Conservation (phyloP, 2,329 filamentous ascomycete genomes). For the Juglanconis oblonga region DNA sequence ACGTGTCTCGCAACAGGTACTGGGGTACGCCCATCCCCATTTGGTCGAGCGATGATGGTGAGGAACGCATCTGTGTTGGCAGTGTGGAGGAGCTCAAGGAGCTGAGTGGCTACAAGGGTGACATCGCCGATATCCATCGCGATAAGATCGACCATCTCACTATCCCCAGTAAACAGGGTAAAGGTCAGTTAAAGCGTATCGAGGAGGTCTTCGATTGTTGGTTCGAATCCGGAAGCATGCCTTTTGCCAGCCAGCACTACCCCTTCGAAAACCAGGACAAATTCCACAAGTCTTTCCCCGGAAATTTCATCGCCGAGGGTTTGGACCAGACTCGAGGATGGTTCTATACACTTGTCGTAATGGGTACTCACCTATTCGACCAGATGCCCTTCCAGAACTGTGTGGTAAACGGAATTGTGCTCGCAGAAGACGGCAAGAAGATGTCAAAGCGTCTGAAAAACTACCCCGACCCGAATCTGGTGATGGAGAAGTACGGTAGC, state of each 20-base stretch:
- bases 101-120: slow-evolving; percentile 80
- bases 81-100: slow-evolving; percentile 81
- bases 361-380: slow-evolving; percentile 85
- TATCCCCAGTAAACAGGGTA: slow-evolving; percentile 85
- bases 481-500: slow-evolving; percentile 86
- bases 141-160: slow-evolving; percentile 94
- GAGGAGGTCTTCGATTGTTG: slow-evolving; percentile 95
- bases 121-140: slow-evolving; percentile 82
- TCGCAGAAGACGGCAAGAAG: slow-evolving; percentile 95
- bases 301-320: slow-evolving; percentile 85
- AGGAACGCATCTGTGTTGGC: slow-evolving; percentile 83
- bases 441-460: slow-evolving; percentile 98
- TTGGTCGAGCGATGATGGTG: slow-evolving; percentile 86
- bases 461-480: slow-evolving; percentile 80
- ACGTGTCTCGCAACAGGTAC: slow-evolving; percentile 88
- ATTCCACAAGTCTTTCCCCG: slow-evolving; percentile 79
- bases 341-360: slow-evolving; percentile 90
- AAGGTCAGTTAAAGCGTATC: slow-evolving; percentile 74
- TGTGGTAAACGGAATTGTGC: slow-evolving; percentile 92
- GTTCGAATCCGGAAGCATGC: slow-evolving; percentile 97
- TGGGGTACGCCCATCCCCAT: slow-evolving; percentile 93
- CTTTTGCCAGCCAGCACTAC: slow-evolving; percentile 86
- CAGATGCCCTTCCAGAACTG: slow-evolving; percentile 89
- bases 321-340: slow-evolving; percentile 91
- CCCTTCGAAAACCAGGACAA: slow-evolving; percentile 85